These are phyloP conservation scores for Nidularia pulvinata DNA, from an alignment of 768 basidiomycete species.

Conservation along the genomic window DNA sequence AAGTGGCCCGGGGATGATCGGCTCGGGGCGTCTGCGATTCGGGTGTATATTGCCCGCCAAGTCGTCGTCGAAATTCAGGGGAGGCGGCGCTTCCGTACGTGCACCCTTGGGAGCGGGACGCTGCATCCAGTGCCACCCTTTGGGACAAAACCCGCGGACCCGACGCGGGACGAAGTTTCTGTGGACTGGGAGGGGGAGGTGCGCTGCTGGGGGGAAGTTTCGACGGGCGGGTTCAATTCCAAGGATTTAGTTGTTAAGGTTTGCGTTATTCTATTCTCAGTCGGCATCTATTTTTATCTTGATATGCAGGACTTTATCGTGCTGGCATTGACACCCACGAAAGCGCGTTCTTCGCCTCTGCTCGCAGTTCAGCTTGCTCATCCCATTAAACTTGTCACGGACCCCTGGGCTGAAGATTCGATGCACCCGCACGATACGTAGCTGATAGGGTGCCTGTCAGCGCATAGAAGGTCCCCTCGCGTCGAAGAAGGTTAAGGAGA, in stretches of 20 bases:
- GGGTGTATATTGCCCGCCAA: slow-evolving; percentile 50
- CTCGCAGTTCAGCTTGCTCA: slow-evolving; percentile 40
- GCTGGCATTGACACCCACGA: slow-evolving; percentile 42
- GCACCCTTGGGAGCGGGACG: slow-evolving; percentile 41
- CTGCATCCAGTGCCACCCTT: slow-evolving; percentile 33
- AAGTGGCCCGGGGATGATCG: background rate
- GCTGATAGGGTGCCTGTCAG: background rate
- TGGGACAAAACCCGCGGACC: slow-evolving; percentile 7
- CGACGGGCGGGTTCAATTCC: slow-evolving; percentile 41
- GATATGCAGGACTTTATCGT: slow-evolving; percentile 65
- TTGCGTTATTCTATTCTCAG: slow-evolving; percentile 8
- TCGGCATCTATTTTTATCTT: too few species aligned
- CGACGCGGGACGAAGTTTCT: slow-evolving; percentile 22
- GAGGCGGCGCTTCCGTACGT: slow-evolving; percentile 29
- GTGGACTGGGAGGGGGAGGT: slow-evolving; percentile 60
- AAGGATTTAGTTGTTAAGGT: slow-evolving; percentile 51
- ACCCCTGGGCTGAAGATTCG: slow-evolving; percentile 40
- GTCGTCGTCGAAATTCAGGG: slow-evolving; percentile 35
- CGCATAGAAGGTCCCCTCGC: too few species aligned
- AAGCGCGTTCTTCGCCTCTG: slow-evolving; percentile 39
- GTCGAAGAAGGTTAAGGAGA: too few species aligned
- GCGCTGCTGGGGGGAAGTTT: slow-evolving; percentile 33
- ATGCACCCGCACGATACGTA: slow-evolving; percentile 34
- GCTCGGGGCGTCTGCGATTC: slow-evolving; percentile 21
- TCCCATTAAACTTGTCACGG: slow-evolving; percentile 56